Evolutionary conservation across 345 rosid genomes (phyloP).

Genomic region (Anacardium occidentale): DNA sequence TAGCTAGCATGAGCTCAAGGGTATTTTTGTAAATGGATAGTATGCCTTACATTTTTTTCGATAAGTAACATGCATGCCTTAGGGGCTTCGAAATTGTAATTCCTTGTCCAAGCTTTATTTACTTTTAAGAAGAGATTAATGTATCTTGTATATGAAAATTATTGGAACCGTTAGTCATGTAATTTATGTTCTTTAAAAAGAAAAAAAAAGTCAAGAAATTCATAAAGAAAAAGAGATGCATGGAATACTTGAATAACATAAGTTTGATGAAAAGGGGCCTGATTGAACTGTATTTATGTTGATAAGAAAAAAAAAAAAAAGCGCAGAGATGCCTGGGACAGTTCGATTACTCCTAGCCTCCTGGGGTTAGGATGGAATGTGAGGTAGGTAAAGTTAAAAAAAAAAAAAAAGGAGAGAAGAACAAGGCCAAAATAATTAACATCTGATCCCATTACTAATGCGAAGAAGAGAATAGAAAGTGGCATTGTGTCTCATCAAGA

Average conservation of each 20-base stretch:
- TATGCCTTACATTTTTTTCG: no score
- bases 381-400: background rate
- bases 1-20: no score
- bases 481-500: slow-evolving; percentile 28
- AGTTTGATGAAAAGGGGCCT: background rate
- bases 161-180: no score
- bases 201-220: background rate
- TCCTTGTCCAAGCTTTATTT: no score
- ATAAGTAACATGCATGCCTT: no score
- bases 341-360: slow-evolving; percentile 6
- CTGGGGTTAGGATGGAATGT: background rate
- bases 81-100: no score
- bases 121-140: no score
- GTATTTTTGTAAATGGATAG: no score
- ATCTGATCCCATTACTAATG: slow-evolving; percentile 43
- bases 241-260: background rate
- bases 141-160: no score
- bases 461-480: slow-evolving; percentile 24
- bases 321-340: background rate
- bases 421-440: slow-evolving; percentile 13
- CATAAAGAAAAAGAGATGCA: background rate
- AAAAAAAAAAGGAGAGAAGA: background rate
- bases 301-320: no score
- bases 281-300: background rate
- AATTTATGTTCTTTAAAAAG: background rate